These are phyloP conservation scores for Sextonia rubra DNA, from an alignment of 164 flowering plant genomes.

Conservation along the genomic window DNA sequence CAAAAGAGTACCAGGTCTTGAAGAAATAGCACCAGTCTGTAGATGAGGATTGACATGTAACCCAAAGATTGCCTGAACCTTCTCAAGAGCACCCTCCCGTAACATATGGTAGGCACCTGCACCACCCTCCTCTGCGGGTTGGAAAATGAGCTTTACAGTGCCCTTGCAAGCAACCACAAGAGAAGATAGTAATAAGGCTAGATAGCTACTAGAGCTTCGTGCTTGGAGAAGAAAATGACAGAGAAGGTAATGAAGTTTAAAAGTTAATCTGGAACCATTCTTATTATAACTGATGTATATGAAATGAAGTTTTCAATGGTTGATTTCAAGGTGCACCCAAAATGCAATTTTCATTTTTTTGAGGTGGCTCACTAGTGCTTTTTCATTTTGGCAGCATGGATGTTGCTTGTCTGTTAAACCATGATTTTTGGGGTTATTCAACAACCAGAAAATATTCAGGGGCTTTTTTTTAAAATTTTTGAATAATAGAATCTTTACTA, in stretches of 20 bases:
- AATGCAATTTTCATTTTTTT: background rate
- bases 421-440: background rate
- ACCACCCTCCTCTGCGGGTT: constrained; percentile 77
- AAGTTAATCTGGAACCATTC: background rate
- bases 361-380: background rate
- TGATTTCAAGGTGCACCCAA: background rate
- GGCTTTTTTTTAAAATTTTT: no score
- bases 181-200: background rate
- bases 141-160: constrained; percentile 80
- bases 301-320: background rate
- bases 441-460: no score
- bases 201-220: background rate
- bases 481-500: no score
- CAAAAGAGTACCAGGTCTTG: constrained; percentile 61
- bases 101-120: constrained; percentile 78
- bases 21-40: constrained; percentile 49
- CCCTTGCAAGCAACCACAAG: constrained; percentile 38
- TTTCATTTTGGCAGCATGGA: background rate
- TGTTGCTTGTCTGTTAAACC: no score
- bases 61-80: constrained; percentile 53
- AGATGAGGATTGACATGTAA: constrained; percentile 54
- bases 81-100: constrained; percentile 58
- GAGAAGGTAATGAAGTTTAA: background rate
- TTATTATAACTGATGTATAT: background rate
- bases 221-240: background rate